Base-by-base conservation (phyloP, 768 basidiomycete genomes). In the Leccinum boreale region DNA sequence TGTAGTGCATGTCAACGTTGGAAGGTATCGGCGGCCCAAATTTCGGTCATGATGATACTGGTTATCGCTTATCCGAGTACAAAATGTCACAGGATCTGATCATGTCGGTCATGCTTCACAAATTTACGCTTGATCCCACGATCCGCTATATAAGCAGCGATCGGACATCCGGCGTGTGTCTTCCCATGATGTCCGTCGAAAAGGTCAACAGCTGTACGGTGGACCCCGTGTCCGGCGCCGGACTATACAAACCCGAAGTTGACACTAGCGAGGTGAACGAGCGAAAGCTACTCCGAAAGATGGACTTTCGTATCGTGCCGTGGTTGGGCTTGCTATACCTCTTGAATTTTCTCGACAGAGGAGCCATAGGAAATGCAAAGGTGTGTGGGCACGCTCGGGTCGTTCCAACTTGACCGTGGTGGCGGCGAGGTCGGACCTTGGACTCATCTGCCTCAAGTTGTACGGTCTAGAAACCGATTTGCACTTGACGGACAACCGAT, bases 271-370 rank as follows among this genome's bases (percentile, higher is more conserved):
- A 67, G 12, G 64, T 89, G 48, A 75, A 88, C 63, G 85, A 85
- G 67, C 75, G 72, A 50, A 79, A 74, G 53, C 75, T 89, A 24
- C 60, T 79, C 60, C 66, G 86, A 47, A 86, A 79, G 68, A 81
- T 89, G 50, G 88, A 90, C 67, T 56, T 83, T 62, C 80, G 78
- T 64, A 77, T 92, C 55, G 78, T 92, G 31, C 92, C 92, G 33
- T 92, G 88, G 86, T 73, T 93, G 24, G 78, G 85, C 9, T 64
- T 90, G 8, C 75, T 93, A 23, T 91, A 92, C 69, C 76, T 91
- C 26, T 76, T 92, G 62, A 89, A 83, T 70, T 92, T 88, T 68
- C 75, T 92, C 72, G 70, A 88, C 58, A 68, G 77, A 64, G 76
- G 78, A 39, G 80, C 82, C 54, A 85, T 92, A 64, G 90, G 88